These are phyloP conservation scores for Clavulina sp. DNA, from an alignment of 768 basidiomycete species.

Conservation along the genomic window DNA sequence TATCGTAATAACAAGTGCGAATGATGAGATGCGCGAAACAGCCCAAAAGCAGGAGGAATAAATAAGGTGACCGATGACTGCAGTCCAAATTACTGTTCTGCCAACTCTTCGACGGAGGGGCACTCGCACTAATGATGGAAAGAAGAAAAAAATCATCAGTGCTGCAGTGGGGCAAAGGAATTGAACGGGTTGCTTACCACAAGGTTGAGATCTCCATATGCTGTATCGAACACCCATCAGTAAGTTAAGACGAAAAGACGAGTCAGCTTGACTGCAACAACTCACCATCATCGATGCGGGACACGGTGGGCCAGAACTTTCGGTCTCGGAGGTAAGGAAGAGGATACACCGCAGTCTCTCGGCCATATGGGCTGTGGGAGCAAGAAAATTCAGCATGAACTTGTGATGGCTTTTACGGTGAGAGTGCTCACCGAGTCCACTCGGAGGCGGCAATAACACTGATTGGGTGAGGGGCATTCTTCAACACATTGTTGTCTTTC, in stretches of 20 bases:
- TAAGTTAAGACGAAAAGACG: neutral
- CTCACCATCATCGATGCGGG: slow-evolving; percentile 84
- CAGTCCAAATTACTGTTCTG: neutral
- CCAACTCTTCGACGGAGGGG: slow-evolving; percentile 66
- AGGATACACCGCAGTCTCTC: slow-evolving; percentile 66
- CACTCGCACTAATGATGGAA: slow-evolving; percentile 70
- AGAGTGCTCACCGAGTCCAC: slow-evolving; percentile 54
- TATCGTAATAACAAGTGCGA: neutral
- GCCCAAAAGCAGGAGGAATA: neutral
- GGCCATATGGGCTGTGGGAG: slow-evolving; percentile 35
- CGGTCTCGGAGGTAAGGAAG: slow-evolving; percentile 61
- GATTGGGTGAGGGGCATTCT: slow-evolving; percentile 86
- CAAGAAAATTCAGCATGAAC: slow-evolving; percentile 44
- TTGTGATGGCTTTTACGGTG: neutral
- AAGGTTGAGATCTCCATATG: slow-evolving; percentile 85
- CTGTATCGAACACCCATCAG: slow-evolving; percentile 23
- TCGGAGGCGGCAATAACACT: slow-evolving; percentile 54
- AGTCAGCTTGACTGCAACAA: slow-evolving; percentile 5
- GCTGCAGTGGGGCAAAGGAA: slow-evolving; percentile 1
- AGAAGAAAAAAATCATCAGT: slow-evolving; percentile 9
- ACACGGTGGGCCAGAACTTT: slow-evolving; percentile 96
- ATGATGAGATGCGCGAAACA: neutral
- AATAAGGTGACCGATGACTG: neutral
- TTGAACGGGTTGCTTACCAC: slow-evolving; percentile 39
- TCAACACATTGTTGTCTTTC: slow-evolving; percentile 78